Conservation (phyloP, 2,329 filamentous ascomycete genomes). For the Didymella segeticola region DNA sequence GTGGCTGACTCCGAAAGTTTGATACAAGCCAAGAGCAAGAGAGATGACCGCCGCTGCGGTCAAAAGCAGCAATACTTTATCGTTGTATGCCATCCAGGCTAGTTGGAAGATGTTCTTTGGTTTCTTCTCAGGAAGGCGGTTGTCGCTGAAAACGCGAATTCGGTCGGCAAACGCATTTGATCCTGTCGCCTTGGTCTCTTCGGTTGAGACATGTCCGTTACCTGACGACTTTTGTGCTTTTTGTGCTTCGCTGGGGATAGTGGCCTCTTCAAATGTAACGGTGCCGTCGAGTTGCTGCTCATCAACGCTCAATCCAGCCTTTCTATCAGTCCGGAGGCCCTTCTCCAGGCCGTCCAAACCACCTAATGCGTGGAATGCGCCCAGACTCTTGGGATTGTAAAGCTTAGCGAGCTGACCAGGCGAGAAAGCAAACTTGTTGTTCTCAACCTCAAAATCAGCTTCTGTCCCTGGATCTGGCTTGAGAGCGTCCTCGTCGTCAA, state of each 20-base stretch:
- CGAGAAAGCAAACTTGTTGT: constrained; percentile 83
- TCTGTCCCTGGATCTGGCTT: constrained; percentile 79
- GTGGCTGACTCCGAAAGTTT: constrained; percentile 68
- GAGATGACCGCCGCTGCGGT: constrained; percentile 73
- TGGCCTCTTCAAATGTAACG: constrained; percentile 72
- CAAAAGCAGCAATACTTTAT: constrained; percentile 68
- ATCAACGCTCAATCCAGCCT: constrained; percentile 72
- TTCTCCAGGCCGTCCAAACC: constrained; percentile 76
- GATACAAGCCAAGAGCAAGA: constrained; percentile 75
- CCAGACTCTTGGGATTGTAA: constrained; percentile 78
- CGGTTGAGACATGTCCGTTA: constrained; percentile 7
- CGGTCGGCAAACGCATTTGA: constrained; percentile 63
- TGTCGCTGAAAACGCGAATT: constrained; percentile 72
- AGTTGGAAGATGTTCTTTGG: constrained; percentile 73
- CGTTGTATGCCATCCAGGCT: constrained; percentile 83
- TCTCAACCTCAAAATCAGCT: constrained; percentile 72
- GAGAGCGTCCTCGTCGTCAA: constrained; percentile 72
- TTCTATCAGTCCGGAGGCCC: constrained; percentile 71
- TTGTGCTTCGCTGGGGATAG: constrained; percentile 32
- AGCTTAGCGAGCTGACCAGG: constrained; percentile 83
- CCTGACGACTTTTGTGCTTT: constrained; percentile 27
- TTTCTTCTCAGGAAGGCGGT: constrained; percentile 73
- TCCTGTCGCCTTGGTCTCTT: constrained; percentile 17
- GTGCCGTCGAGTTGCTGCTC: constrained; percentile 69
- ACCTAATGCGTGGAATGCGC: constrained; percentile 77